phyloP scores from a whole-genome alignment of 2,329 filamentous ascomycete genomes.

The Parasarocladium wereldwijsianum region DNA sequence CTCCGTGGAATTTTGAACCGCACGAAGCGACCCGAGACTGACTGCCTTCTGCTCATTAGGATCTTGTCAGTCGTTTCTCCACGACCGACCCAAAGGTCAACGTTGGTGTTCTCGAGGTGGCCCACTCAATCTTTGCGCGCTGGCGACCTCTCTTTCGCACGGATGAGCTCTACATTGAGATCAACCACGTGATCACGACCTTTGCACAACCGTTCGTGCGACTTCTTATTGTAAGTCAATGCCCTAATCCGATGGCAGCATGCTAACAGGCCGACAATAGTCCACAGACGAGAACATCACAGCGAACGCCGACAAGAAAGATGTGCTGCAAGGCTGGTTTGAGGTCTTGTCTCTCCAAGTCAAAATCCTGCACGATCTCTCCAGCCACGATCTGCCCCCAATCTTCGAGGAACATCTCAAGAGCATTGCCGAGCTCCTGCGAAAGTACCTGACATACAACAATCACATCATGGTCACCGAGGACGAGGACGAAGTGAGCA shows the following conservation, averaged over 20 bases:
- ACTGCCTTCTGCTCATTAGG: constrained; percentile 33
- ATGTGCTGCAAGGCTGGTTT: constrained; percentile 61
- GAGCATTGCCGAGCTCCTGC: constrained; percentile 62
- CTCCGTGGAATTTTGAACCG: too few species aligned
- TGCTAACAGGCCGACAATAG: constrained; percentile 18
- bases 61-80: constrained; percentile 79
- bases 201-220: constrained; percentile 76
- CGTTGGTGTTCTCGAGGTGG: constrained; percentile 88
- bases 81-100: constrained; percentile 71
- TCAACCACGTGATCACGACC: constrained; percentile 82
- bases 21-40: not conserved
- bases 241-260: not conserved
- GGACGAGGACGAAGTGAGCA: constrained; percentile 78
- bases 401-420: constrained; percentile 82
- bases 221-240: constrained; percentile 50
- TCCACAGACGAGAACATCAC: constrained; percentile 59
- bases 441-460: constrained; percentile 87
- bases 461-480: constrained; percentile 71
- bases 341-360: constrained; percentile 76
- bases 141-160: constrained; percentile 92
- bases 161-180: constrained; percentile 84
- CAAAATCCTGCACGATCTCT: constrained; percentile 90
- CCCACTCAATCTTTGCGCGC: constrained; percentile 92
- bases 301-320: constrained; percentile 61
- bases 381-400: constrained; percentile 90